phyloP scores from a whole-genome alignment of 2,329 filamentous ascomycete species.

The Penicillium fuscoglaucum region DNA sequence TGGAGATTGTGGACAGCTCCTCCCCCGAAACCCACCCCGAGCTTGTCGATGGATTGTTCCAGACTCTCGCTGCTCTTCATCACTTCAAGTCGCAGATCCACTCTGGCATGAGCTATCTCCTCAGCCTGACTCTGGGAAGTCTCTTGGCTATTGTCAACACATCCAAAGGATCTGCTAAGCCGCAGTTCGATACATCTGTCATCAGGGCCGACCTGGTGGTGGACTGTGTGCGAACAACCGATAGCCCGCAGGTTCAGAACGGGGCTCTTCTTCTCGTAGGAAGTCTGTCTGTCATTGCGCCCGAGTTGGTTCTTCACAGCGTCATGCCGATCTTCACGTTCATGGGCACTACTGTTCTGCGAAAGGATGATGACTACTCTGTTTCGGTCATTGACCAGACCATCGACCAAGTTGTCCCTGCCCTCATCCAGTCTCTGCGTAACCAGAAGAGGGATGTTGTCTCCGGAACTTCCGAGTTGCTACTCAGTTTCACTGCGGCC shows the following conservation, averaged over 20 bases:
- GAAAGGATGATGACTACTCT: conserved; percentile 94
- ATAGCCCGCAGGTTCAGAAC: conserved; percentile 92
- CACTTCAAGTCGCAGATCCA: conserved; percentile 77
- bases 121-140: conserved; percentile 79
- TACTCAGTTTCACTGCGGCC: conserved; percentile 94
- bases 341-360: conserved; percentile 87
- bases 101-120: conserved; percentile 85
- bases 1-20: conserved; percentile 84
- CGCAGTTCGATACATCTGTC: conserved; percentile 70
- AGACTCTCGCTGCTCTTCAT: conserved; percentile 80
- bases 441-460: conserved; percentile 75
- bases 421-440: conserved; percentile 80
- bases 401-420: conserved; percentile 89
- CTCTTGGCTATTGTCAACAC: conserved; percentile 80
- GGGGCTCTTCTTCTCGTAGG: conserved; percentile 85
- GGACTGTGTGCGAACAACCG: conserved; percentile 87
- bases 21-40: conserved; percentile 71
- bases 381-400: conserved; percentile 93
- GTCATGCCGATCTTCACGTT: conserved; percentile 99
- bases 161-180: conserved; percentile 54
- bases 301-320: conserved; percentile 89
- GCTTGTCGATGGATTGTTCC: conserved; percentile 77
- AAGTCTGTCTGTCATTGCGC: conserved; percentile 79
- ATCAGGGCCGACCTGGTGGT: conserved; percentile 89
- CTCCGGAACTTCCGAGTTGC: conserved; percentile 78